These are phyloP conservation scores for Xylariaceae sp. DNA, from an alignment of 2,329 filamentous ascomycete genomes.

Conservation along the genomic window DNA sequence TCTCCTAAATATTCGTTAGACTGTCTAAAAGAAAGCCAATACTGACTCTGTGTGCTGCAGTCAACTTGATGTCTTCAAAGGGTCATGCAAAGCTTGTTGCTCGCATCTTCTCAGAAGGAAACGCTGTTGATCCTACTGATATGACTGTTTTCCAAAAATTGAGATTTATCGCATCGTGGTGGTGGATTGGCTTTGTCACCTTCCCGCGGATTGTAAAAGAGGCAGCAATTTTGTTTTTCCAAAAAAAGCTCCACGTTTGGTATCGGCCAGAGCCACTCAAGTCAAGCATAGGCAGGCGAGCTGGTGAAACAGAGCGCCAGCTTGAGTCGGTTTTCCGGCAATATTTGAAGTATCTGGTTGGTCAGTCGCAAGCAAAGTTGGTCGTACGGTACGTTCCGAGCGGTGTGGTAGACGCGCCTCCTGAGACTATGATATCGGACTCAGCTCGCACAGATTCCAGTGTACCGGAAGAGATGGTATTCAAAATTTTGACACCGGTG, in stretches of 20 bases:
- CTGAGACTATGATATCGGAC: constrained; percentile 44
- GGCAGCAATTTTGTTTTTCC: constrained; percentile 60
- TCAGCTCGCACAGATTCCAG: constrained; percentile 22
- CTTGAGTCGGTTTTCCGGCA: constrained; percentile 51
- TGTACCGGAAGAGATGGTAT: constrained; percentile 47
- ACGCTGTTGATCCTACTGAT: constrained; percentile 51
- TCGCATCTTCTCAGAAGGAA: constrained; percentile 56
- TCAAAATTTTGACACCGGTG: constrained; percentile 63
- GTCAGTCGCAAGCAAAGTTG: constrained; percentile 47
- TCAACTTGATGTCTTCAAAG: constrained; percentile 64
- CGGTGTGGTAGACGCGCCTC: constrained; percentile 44
- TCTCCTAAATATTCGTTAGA: too few species aligned
- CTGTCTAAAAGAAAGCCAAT: too few species aligned
- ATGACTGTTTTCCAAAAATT: constrained; percentile 48
- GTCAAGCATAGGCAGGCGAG: constrained; percentile 56
- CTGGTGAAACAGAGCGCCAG: constrained; percentile 51
- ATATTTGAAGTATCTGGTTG: constrained; percentile 54
- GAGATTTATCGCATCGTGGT: constrained; percentile 59
- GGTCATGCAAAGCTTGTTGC: constrained; percentile 63
- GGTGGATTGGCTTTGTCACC: constrained; percentile 68
- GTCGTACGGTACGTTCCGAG: constrained; percentile 57
- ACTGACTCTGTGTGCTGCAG: too few species aligned
- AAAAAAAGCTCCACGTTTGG: constrained; percentile 63
- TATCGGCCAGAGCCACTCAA: constrained; percentile 64
- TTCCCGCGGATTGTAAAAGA: constrained; percentile 67